A percentile compares a stretch with the other conserved stretches of the same genome.
Conservation (phyloP, 345 rosid genomes). For the Brassica napus region Da-Ae NC_063444.1:13919001-13919500, state of each 20-base stretch:
- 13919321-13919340: constrained; percentile 8
- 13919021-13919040: constrained; percentile 29
- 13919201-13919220: constrained; percentile 4
- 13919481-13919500: constrained; percentile 1
- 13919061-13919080: constrained; percentile 15
- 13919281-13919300: constrained; percentile 6
- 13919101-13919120: constrained; percentile 18
- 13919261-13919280: constrained; percentile 4
- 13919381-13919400: background rate
- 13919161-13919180: constrained; percentile 19
- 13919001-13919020: background rate
- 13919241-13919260: background rate
- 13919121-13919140: constrained; percentile 2
- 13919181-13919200: constrained; percentile 6
- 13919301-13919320: background rate
- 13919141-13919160: background rate
- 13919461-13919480: background rate
- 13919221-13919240: background rate
- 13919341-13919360: background rate
- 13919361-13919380: constrained; percentile 13
- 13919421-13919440: background rate
- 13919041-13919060: constrained; percentile 23
- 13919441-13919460: background rate
- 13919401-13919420: constrained; percentile 1
- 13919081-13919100: constrained; percentile 32